Evolutionary conservation across 1,284 basidiomycete species (phyloP).

Genomic region (Rhodotorula glutinis): DNA sequence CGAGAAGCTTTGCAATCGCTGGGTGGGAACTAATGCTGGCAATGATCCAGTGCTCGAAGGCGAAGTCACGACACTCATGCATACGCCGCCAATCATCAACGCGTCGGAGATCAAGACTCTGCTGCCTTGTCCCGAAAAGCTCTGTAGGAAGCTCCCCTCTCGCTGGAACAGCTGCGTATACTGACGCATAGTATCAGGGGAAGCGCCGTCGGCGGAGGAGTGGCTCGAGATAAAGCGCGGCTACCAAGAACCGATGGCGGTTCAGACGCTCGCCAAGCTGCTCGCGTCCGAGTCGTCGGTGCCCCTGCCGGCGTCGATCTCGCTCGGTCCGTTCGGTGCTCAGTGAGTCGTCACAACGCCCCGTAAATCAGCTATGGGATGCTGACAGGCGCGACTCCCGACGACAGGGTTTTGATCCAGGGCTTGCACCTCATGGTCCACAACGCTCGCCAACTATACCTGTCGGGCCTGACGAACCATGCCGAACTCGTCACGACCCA

Average conservation of each 20-base stretch:
- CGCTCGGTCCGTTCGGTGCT: conserved; percentile 4
- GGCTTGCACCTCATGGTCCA: conserved; percentile 2
- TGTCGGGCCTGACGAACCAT: conserved; percentile 1
- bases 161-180: neutral
- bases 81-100: conserved; percentile 1
- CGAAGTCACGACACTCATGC: conserved; percentile 14
- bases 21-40: too few relatives aligned
- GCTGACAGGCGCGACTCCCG: neutral
- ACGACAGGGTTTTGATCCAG: conserved; percentile 6
- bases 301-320: conserved; percentile 3
- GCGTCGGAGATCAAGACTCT: conserved; percentile 6
- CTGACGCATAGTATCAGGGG: neutral
- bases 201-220: conserved; percentile 7
- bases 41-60: conserved; percentile 11
- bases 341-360: neutral
- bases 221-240: conserved; percentile 4
- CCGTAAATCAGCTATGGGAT: neutral
- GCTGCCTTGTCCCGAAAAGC: conserved; percentile 7
- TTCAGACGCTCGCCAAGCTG: conserved; percentile 4
- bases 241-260: neutral
- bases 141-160: neutral
- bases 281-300: conserved; percentile 11
- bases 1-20: neutral
- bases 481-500: conserved; percentile 8
- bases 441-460: conserved; percentile 1